Evolutionary conservation across 1,284 basidiomycete genomes (phyloP).

Genomic region (Mycena sp.): DNA sequence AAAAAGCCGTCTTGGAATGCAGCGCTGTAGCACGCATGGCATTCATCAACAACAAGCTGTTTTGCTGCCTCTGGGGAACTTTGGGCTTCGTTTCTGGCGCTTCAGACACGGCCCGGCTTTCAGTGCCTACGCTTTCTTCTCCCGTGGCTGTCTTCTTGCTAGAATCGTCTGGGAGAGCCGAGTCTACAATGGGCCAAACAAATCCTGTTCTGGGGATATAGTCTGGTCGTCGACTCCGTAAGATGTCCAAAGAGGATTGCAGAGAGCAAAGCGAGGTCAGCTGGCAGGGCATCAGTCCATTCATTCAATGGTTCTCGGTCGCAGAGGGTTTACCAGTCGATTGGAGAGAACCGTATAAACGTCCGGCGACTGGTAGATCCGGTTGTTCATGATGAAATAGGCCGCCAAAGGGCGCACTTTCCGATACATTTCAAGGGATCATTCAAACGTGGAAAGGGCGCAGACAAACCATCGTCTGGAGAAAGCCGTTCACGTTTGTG

Average conservation of each 20-base stretch:
- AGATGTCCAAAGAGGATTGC: conserved; percentile 75
- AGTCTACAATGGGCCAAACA: conserved; percentile 79
- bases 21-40: conserved; percentile 81
- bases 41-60: conserved; percentile 71
- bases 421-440: conserved; percentile 18
- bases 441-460: conserved; percentile 12
- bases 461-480: conserved; percentile 75
- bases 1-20: conserved; percentile 65
- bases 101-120: conserved; percentile 18
- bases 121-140: conserved; percentile 41
- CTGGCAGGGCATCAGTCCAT: conserved; percentile 45
- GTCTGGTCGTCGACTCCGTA: conserved; percentile 76
- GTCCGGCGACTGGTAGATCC: conserved; percentile 88
- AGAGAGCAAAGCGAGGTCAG: conserved; percentile 77
- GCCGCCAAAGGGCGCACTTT: conserved; percentile 78
- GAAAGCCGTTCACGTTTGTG: conserved; percentile 86
- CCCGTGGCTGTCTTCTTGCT: conserved; percentile 54
- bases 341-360: conserved; percentile 85
- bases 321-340: conserved; percentile 60
- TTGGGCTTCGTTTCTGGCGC: conserved; percentile 39
- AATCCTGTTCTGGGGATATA: conserved; percentile 84
- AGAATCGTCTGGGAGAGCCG: conserved; percentile 53
- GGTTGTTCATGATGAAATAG: conserved; percentile 87
- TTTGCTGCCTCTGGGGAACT: conserved; percentile 54
- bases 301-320: background rate